These are phyloP conservation scores for Chrysoporthe deuterocubensis DNA, from an alignment of 2,329 filamentous ascomycete genomes.

Conservation along the genomic window DNA sequence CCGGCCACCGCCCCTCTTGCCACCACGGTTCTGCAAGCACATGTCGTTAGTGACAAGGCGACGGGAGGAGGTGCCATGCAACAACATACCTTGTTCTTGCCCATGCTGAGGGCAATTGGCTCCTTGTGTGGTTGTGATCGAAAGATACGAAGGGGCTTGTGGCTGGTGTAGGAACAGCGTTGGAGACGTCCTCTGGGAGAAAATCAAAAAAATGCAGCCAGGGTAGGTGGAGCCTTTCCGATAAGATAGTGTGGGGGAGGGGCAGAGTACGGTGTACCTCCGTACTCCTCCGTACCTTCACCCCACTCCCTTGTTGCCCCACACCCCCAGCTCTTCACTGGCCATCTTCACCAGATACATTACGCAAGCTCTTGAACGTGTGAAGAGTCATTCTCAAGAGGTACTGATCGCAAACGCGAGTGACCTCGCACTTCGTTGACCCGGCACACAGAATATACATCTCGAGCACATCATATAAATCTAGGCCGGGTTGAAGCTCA, in stretches of 20 bases:
- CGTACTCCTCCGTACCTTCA: background rate
- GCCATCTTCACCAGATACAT: background rate
- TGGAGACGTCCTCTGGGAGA: background rate
- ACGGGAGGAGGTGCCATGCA: background rate
- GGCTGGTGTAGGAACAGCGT: slow-evolving; percentile 6
- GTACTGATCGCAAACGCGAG: too few species aligned
- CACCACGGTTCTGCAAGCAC: slow-evolving; percentile 13
- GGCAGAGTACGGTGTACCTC: background rate
- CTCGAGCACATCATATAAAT: background rate
- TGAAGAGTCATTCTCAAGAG: background rate
- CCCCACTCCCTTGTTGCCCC: background rate
- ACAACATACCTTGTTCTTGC: slow-evolving; percentile 1
- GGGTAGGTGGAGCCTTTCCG: background rate
- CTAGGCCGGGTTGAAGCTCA: too few species aligned
- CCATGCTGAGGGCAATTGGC: slow-evolving; percentile 6
- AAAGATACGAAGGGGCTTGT: background rate
- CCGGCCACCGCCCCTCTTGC: slow-evolving; percentile 30
- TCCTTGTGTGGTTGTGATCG: slow-evolving; percentile 5
- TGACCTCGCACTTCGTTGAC: too few species aligned
- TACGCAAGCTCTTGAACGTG: background rate
- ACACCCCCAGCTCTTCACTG: background rate
- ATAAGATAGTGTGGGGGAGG: slow-evolving; percentile 21
- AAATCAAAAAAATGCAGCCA: slow-evolving; percentile 3
- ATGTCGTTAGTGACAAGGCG: background rate
- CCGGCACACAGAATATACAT: too few species aligned